Evolutionary conservation across 2,329 filamentous ascomycete genomes (phyloP), one percentile per base, ranked within the genome.

Genomic region (Lasiodiplodia sp.): DNA sequence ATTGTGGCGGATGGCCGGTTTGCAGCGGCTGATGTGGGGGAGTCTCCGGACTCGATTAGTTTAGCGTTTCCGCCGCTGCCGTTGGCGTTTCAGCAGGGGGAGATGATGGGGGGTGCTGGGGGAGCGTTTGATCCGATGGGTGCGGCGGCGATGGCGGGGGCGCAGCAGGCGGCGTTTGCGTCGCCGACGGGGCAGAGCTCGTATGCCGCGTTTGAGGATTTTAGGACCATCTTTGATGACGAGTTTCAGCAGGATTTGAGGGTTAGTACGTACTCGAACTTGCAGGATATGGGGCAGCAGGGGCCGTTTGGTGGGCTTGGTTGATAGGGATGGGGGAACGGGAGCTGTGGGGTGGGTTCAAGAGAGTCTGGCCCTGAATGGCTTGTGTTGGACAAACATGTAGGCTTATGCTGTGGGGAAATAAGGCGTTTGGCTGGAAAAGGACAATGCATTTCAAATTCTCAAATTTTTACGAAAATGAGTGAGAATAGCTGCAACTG

Each of bases 31-130:
- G 66, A 57, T 31, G 63, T 70, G 49, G 72, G 66, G 68, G 72
- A 66, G 31, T 73, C 73, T 49, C 73, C 49, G 3, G 49, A 55
- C 12, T 66, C 63, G 7, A 66, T 79, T 38, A 75, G 77, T 3
- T 68, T 79, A 10, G 78, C 78, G 3, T 79, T 79, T 40, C 78
- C 77, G 14, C 78, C 78, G 0, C 64, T 79, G 6, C 77, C 78
- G 0, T 40, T 75, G 8, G 72, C 76, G 4, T 78, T 79, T 57
- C 76, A 77, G 60, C 71, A 52, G 70, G 11, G 71, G 2, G 25
- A 28, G 25, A 28, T 28, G 4, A 28, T 28, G 25, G 25, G 25
- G 25, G 44, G 60, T 14, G 25, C 49, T 4, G 2, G n/a, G 2
- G 65, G 74, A 18, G 47, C 31, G 7, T 71, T 68, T 38, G 58